Base-by-base conservation (phyloP, 805 yeast species). In the Jamesozyma spencerorum region DNA sequence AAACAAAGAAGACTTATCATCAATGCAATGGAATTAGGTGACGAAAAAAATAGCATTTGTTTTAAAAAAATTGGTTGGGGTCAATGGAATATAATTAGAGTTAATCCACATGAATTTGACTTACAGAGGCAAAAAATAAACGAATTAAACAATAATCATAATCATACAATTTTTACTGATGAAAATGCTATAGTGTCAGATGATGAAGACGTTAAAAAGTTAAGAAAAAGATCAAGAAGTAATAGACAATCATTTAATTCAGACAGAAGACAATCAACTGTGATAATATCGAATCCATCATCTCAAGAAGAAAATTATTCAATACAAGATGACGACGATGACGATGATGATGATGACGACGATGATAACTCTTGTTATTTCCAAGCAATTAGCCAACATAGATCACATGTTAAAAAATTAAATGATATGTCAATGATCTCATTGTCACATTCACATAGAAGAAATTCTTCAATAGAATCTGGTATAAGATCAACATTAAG, bases 51-150 rank as follows among this genome's bases (percentile, higher is more conserved):
- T 31, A 56, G 61, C 4, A 79, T 82, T 29, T 74, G 81, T n/a
- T 88, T 88, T 64, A 94, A 86, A 55, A 88, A 88, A 64, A 85
- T 88, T 20, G 96, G 97, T 14, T 88, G 97, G 97, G 97, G 97
- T 44, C 94, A 87, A 59, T 88, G 97, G 97, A 44, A 52, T 20
- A 92, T 87, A 2, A 71, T 78, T 50, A 63, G 67, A 35, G 75
- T 62, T 12, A 54, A 27, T 7, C 20, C 27, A n/a, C 18, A 13
- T 4, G 35, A 18, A 7, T 45, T 68, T 38, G 48, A 40, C 15
- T 15, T 20, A 52, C 51, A 71, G 61, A 57, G 70, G 65, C 71
- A 58, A 55, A 53, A 53, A 51, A 68, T 56, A 57, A 71, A 53
- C 38, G 50, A 55, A 8, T 55, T 60, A 2, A 65, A 64, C 37